Evolutionary conservation across 257 asterid genomes (phyloP).

Genomic region (Solanum chiquidenum): DNA sequence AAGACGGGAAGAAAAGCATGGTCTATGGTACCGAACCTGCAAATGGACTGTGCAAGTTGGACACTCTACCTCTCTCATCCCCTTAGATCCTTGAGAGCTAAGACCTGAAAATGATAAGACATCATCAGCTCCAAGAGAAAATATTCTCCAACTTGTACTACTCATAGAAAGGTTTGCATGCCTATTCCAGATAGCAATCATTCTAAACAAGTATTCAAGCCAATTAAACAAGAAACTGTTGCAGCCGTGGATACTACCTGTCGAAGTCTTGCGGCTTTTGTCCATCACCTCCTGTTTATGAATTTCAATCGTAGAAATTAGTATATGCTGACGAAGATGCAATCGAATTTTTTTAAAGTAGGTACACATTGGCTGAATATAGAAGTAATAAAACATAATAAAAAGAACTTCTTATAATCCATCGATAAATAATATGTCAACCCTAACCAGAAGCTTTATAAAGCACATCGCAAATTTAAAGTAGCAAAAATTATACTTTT

Average conservation of each 20-base stretch:
- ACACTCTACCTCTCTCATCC: slow-evolving; percentile 78
- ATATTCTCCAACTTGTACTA: not conserved
- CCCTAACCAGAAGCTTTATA: not conserved
- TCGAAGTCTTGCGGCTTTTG: slow-evolving; percentile 48
- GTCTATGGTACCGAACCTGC: slow-evolving; percentile 34
- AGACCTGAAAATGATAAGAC: slow-evolving; percentile 21
- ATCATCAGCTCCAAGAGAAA: not conserved
- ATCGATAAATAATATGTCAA: not conserved
- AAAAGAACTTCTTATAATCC: not conserved
- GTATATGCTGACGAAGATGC: not conserved
- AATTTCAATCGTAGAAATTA: slow-evolving; percentile 6
- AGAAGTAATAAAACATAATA: not conserved
- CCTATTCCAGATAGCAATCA: not conserved
- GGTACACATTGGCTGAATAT: not conserved
- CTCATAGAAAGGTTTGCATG: not conserved
- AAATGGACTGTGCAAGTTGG: slow-evolving; percentile 90
- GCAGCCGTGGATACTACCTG: slow-evolving; percentile 15
- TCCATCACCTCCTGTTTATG: slow-evolving; percentile 80
- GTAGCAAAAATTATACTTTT: not conserved
- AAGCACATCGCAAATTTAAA: not conserved
- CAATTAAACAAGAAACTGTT: not conserved
- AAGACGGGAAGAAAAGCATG: not conserved
- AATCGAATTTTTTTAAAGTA: not conserved
- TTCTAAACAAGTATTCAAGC: not conserved
- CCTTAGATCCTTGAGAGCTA: slow-evolving; percentile 30